Evolutionary conservation across 768 basidiomycete genomes (phyloP), one percentile per base, ranked within the genome.

Genomic region (Leucocoprinus leucothites): DNA sequence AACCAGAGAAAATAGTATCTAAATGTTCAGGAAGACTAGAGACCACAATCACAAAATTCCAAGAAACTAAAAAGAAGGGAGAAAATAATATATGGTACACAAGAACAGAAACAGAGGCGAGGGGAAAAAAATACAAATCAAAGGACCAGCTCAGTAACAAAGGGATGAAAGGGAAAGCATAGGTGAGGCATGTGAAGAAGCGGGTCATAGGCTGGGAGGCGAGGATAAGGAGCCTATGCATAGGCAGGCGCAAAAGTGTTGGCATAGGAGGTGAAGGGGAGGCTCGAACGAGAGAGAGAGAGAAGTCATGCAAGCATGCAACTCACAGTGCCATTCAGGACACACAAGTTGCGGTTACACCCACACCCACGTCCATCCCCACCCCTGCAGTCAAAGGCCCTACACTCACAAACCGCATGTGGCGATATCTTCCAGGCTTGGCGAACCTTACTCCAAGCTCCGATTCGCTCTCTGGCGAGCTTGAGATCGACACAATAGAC

Each of bases 271-370:
- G 6, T 31, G 31, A 11, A 31, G 31, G 11, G 11, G 11, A 31
- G 31, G 31, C 31, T 31, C 31, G 31, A 31, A 31, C 6, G 11
- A 31, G 31, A 5, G 31, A 31, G 31, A 31, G 5, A 5, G 11
- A 31, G 31, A 36, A 18, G 11, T 24, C 42, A 35, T 5, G 16
- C 38, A 51, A 25, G 14, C 24, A 11, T 19, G 14, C 38, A 42
- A 28, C 5, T 51, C 35, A 4, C 21, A 13, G n/a, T 31, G 36
- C 14, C 24, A 18, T 44, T 56, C 53, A 56, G 48, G 47, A 49
- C 19, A 49, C 54, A 28, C 54, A 56, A 18, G 54, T 18, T 18
- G 54, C 46, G n/a, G 54, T 43, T 18, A 40, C 54, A 41, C 26
- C 31, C 11, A 49, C 54, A 35, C 40, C 38, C 5, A 22, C 31